A percentile compares a stretch with the other conserved stretches of the same genome.
These are phyloP conservation scores for Trifolium fragiferum DNA, from an alignment of 306 rosid genomes.

Conservation along the genomic window DNA sequence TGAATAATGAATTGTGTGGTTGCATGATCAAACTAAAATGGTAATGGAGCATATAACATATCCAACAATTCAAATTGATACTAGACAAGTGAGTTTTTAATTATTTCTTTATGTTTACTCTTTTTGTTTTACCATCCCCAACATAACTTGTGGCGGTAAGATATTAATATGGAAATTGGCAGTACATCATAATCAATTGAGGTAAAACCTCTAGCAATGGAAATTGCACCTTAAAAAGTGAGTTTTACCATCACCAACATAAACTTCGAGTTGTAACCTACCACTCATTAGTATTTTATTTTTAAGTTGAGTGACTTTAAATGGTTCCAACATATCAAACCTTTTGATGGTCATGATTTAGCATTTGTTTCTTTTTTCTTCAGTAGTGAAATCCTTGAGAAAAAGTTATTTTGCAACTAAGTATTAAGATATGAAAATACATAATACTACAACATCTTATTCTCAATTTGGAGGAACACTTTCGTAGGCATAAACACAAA, in stretches of 20 bases:
- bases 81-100: background rate
- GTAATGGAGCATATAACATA: background rate
- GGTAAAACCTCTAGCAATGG: background rate
- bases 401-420: background rate
- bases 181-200: background rate
- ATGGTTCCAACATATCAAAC: background rate
- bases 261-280: background rate
- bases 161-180: background rate
- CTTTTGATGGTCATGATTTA: constrained; percentile 2
- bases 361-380: background rate
- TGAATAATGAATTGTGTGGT: too few species aligned
- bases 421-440: background rate
- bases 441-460: background rate
- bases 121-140: background rate
- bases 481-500: too few species aligned
- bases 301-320: background rate
- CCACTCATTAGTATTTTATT: background rate
- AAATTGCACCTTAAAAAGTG: background rate
- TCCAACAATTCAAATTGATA: background rate
- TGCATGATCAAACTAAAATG: background rate
- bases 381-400: background rate
- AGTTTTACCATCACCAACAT: background rate
- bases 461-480: constrained; percentile 29
- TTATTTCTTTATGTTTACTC: background rate
- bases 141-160: background rate